Base-by-base conservation (phyloP, 1,284 basidiomycete species). In the Serendipita sp. region DNA sequence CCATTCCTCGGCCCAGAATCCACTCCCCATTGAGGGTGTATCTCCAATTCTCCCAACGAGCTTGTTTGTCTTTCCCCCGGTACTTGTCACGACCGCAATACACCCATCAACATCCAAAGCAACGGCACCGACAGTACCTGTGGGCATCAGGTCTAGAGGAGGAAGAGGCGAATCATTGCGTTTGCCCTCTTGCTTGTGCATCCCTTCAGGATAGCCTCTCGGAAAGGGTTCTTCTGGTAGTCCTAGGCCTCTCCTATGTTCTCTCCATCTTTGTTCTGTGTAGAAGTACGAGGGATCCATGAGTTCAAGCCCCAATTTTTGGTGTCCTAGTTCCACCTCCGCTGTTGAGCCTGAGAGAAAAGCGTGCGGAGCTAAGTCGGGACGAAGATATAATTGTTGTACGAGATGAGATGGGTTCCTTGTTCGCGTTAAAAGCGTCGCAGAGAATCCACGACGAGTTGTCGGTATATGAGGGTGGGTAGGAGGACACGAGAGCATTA, bases 1-100 rank as follows among this genome's bases (percentile, higher is more conserved):
- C 88, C 88, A 92, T 71, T 87, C 81, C 68, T 88, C 87, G 4
- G 88, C 87, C 87, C 87, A 90, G 72, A 85, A 92, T 0, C 90
- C 90, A 10, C 80, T 74, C 0, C 86, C 88, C 79, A 87, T 84
- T 38, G 79, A 73, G 0, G 89, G 88, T 1, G 90, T 91, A 68
- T 91, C 90, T 0, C 89, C 89, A 30, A 91, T 77, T 6, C 88
- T 78, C 2, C 89, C 89, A 3, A 84, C 85, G 15, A 88, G 76
- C 71, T 92, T 91, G 73, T 92, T 91, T 34, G 88, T 91, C 60
- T 77, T 77, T 0, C 89, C 90, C 30, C 89, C 90, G 0, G 88
- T 92, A 0, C 87, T 89, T 1, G 89, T 92, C 8, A 85, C 76
- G 3, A 78, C 74, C 0, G 83, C 82, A 61, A 91, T 83, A 68